Conservation (phyloP, 331 rosid species). For the Stylosanthes scabra region DNA sequence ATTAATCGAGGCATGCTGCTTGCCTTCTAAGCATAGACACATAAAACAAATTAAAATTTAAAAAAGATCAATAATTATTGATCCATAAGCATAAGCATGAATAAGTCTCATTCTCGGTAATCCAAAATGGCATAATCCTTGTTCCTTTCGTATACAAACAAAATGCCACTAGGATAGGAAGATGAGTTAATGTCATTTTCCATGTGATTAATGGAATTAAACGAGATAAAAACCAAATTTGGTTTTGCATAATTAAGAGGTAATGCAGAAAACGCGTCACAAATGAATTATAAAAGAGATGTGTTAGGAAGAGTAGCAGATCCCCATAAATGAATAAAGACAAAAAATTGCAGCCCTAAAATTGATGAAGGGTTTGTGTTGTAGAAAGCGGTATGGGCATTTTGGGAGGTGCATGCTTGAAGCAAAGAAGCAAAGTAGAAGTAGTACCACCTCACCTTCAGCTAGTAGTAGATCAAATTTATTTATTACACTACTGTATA, state of each 20-base stretch:
- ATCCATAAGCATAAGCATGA: conserved; percentile 5
- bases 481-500: no score
- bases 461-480: no score
- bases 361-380: conserved; percentile 21
- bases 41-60: neutral
- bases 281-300: no score
- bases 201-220: conserved; percentile 23
- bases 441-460: neutral
- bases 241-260: no score
- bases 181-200: conserved; percentile 34
- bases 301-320: conserved; percentile 38
- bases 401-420: conserved; percentile 37
- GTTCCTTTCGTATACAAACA: conserved; percentile 18
- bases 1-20: conserved; percentile 37
- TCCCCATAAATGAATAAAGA: conserved; percentile 52
- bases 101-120: conserved; percentile 30
- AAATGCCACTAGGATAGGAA: conserved; percentile 16
- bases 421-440: neutral
- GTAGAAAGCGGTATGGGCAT: conserved; percentile 46
- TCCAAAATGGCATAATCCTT: conserved; percentile 27
- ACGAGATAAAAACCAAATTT: neutral
- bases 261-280: no score
- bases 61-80: neutral
- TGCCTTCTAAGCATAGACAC: conserved; percentile 52
- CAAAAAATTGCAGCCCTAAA: conserved; percentile 47